phyloP scores from a whole-genome alignment of 2,329 filamentous ascomycete species.

The Fusarium staphyleae region DNA sequence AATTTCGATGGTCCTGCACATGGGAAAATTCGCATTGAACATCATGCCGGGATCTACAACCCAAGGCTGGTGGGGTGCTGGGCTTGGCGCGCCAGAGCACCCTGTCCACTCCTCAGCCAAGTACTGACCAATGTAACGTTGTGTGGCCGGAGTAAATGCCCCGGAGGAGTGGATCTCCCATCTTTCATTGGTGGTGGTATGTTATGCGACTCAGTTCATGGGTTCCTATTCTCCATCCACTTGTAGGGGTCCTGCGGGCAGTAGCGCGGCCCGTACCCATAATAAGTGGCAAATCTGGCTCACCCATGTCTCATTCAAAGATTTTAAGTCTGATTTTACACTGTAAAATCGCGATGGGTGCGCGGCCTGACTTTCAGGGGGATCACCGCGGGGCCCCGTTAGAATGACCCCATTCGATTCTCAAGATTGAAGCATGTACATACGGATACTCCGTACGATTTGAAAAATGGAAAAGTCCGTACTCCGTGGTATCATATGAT shows the following conservation, averaged over 20 bases:
- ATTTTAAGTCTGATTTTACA: slow-evolving; percentile 20
- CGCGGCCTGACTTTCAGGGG: slow-evolving; percentile 21
- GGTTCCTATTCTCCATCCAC: background rate
- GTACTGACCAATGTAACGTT: background rate
- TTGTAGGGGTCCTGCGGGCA: slow-evolving; percentile 26
- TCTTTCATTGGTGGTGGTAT: background rate
- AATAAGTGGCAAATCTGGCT: slow-evolving; percentile 1
- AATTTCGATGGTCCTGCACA: slow-evolving; percentile 27
- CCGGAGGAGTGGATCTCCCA: slow-evolving; percentile 11
- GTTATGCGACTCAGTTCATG: background rate
- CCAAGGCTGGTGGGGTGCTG: slow-evolving; percentile 9
- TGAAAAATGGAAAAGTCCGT: too few species aligned
- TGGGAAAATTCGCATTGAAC: slow-evolving; percentile 28
- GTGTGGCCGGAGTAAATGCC: slow-evolving; percentile 20
- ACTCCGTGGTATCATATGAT: too few species aligned
- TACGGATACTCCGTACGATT: too few species aligned
- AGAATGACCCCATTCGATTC: background rate
- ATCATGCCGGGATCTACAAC: slow-evolving; percentile 10
- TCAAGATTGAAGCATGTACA: too few species aligned
- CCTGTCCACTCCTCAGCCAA: slow-evolving; percentile 13
- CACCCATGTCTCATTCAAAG: slow-evolving; percentile 17
- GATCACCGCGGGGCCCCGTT: slow-evolving; percentile 17
- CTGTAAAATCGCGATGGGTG: slow-evolving; percentile 13
- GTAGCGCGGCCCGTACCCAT: slow-evolving; percentile 23
- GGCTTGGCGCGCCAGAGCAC: slow-evolving; percentile 3